Percentiles rank a stretch among this genome's conserved stretches.
Evolutionary conservation across 305 asterid genomes (phyloP).

Genomic region (Vinca major): DNA sequence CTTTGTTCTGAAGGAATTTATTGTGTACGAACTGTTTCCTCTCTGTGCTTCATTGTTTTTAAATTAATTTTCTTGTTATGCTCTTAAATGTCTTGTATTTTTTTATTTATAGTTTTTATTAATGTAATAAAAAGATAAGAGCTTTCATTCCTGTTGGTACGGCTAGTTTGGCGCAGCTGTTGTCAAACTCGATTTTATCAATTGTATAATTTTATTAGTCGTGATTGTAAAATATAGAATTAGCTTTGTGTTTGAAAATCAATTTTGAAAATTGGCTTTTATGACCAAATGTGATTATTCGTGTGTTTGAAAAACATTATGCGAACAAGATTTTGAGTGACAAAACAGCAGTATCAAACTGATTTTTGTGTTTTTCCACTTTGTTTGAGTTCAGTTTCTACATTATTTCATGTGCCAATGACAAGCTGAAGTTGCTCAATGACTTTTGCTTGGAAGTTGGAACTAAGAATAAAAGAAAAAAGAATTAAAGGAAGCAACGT

Average conservation of each 20-base stretch:
- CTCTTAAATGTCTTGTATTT: neutral
- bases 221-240: too few species aligned
- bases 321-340: too few species aligned
- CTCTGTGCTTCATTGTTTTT: neutral
- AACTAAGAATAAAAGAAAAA: neutral
- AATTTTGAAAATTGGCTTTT: too few species aligned
- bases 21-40: neutral
- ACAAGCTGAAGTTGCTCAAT: neutral
- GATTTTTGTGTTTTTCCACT: neutral
- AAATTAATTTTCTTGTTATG: conserved; percentile 1
- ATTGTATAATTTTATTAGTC: too few species aligned
- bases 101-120: neutral
- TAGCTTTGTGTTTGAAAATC: too few species aligned
- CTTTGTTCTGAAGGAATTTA: conserved; percentile 6
- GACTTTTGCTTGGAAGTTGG: neutral
- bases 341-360: neutral
- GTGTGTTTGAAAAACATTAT: too few species aligned
- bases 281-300: too few species aligned
- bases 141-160: too few species aligned
- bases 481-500: neutral
- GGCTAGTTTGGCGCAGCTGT: too few species aligned
- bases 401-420: neutral
- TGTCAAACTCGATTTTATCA: too few species aligned
- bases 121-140: too few species aligned
- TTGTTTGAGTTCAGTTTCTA: neutral